Percentiles rank a stretch among this genome's conserved stretches.
Conservation (phyloP, 345 rosid species). For the Boechera stricta region DNA sequence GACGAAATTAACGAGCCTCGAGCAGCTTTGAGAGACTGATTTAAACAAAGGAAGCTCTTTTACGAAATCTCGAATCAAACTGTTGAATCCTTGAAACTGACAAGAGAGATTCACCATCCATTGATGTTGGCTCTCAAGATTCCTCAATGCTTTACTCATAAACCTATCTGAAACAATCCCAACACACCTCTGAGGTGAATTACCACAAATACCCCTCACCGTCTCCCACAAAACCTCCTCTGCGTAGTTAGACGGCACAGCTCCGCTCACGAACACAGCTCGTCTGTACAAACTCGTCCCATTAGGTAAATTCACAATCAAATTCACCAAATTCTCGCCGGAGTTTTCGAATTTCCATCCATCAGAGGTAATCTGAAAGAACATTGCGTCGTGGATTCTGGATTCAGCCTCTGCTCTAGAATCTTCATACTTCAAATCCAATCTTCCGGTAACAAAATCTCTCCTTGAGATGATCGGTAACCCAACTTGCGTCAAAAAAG, state of each 20-base stretch:
- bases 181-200: slow-evolving; percentile 81
- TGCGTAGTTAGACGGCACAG: slow-evolving; percentile 75
- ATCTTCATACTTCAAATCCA: slow-evolving; percentile 82
- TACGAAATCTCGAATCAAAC: slow-evolving; percentile 71
- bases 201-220: slow-evolving; percentile 74
- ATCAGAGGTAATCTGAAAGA: slow-evolving; percentile 87
- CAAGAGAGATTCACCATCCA: slow-evolving; percentile 99
- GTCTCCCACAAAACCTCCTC: slow-evolving; percentile 97
- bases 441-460: slow-evolving; percentile 66
- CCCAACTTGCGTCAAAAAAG: slow-evolving; percentile 87
- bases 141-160: slow-evolving; percentile 78
- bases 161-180: slow-evolving; percentile 95
- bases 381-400: slow-evolving; percentile 90
- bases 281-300: slow-evolving; percentile 89
- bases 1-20: slow-evolving; percentile 73
- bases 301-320: slow-evolving; percentile 89
- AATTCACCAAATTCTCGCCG: slow-evolving; percentile 67
- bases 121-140: slow-evolving; percentile 80
- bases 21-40: slow-evolving; percentile 65
- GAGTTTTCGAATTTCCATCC: slow-evolving; percentile 74
- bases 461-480: slow-evolving; percentile 74
- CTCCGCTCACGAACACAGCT: slow-evolving; percentile 75
- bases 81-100: slow-evolving; percentile 81
- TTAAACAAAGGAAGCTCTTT: slow-evolving; percentile 83
- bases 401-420: slow-evolving; percentile 81